Conservation (phyloP, 116 monocot species). For the Iris pallida region DNA sequence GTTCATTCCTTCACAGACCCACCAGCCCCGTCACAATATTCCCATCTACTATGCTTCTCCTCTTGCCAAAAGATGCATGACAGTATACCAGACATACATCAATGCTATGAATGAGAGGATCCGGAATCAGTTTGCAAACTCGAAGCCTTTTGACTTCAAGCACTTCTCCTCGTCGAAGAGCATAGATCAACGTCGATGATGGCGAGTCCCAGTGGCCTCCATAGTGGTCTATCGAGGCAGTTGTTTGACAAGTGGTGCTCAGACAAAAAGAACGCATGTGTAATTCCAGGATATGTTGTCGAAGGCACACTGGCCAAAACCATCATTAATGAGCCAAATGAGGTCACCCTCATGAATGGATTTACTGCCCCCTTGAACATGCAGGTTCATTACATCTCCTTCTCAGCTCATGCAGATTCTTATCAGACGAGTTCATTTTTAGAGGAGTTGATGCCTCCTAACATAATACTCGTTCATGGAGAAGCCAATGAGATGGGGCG, state of each 20-base stretch:
- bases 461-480: constrained; percentile 93
- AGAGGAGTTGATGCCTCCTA: constrained; percentile 88
- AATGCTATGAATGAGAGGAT: constrained; percentile 99
- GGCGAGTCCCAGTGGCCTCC: constrained; percentile 90
- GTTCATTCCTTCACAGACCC: constrained; percentile 97
- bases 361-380: constrained; percentile 90
- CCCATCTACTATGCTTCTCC: constrained; percentile 97
- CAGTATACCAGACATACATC: constrained; percentile 96
- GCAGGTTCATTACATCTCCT: constrained; percentile 90
- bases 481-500: constrained; percentile 96
- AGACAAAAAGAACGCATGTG: constrained; percentile 88
- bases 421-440: constrained; percentile 88
- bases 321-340: constrained; percentile 95
- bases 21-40: constrained; percentile 88
- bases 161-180: constrained; percentile 85
- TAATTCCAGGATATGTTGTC: constrained; percentile 94
- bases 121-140: constrained; percentile 71
- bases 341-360: constrained; percentile 96
- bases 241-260: constrained; percentile 96
- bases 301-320: constrained; percentile 92
- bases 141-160: constrained; percentile 94
- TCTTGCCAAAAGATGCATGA: constrained; percentile 96
- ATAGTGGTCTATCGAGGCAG: constrained; percentile 94
- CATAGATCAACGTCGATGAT: constrained; percentile 85
- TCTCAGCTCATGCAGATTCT: constrained; percentile 95